Evolutionary conservation across 352 stramenopile genomes (phyloP).

Genomic region (Phytophthora sojae): DNA sequence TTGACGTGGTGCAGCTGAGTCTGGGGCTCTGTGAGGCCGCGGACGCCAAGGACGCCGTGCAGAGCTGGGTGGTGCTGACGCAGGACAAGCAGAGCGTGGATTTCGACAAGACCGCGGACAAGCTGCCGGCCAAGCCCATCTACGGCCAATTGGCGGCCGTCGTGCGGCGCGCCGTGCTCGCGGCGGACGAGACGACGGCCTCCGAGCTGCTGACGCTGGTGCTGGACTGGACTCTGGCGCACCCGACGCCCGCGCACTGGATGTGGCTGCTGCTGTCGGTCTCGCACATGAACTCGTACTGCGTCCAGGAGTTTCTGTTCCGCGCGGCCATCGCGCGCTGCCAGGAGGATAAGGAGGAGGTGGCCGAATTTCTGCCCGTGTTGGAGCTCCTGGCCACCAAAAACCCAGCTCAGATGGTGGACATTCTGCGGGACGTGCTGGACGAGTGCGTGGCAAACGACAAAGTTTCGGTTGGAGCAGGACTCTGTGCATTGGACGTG

Average conservation of each 20-base stretch:
- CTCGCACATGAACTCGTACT: constrained; percentile 54
- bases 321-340: constrained; percentile 34
- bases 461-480: constrained; percentile 1
- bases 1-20: constrained; percentile 56
- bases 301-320: constrained; percentile 59
- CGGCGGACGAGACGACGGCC: constrained; percentile 25
- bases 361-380: constrained; percentile 31
- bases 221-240: constrained; percentile 55
- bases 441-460: constrained; percentile 33
- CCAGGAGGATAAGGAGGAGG: constrained; percentile 10
- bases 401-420: constrained; percentile 53
- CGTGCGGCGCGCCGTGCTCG: constrained; percentile 49
- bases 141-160: constrained; percentile 54
- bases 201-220: constrained; percentile 42
- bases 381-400: constrained; percentile 54
- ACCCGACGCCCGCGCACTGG: constrained; percentile 42
- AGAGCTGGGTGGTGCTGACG: constrained; percentile 32
- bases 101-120: constrained; percentile 46
- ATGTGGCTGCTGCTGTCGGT: constrained; percentile 61
- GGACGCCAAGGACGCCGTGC: constrained; percentile 50
- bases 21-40: constrained; percentile 50
- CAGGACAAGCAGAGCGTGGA: constrained; percentile 21
- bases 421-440: constrained; percentile 56
- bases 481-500: constrained; percentile 4
- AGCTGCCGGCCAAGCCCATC: constrained; percentile 51